Evolutionary conservation across 768 basidiomycete species (phyloP).

Genomic region (Phaeolepiota aurea): DNA sequence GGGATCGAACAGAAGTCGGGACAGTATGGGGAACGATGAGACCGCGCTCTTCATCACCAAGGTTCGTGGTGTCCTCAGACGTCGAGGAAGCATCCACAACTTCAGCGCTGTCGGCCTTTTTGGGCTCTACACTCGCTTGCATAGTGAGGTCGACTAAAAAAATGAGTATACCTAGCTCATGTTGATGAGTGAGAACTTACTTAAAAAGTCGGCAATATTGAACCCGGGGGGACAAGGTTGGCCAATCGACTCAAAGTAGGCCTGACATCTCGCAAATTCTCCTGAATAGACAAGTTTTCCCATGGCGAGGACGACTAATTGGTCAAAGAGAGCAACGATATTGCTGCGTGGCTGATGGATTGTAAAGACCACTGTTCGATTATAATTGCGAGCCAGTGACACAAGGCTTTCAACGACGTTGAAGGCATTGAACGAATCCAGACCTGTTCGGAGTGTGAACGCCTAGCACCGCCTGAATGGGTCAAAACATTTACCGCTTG

Average conservation of each 20-base stretch:
- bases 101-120: conserved; percentile 24
- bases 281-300: conserved; percentile 86
- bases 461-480: too few species aligned
- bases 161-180: not conserved
- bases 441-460: conserved; percentile 35
- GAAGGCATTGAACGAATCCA: conserved; percentile 92
- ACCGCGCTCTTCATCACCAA: conserved; percentile 68
- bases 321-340: conserved; percentile 93
- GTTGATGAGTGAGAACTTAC: conserved; percentile 36
- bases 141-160: conserved; percentile 63
- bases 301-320: conserved; percentile 75
- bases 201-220: conserved; percentile 95
- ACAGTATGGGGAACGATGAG: conserved; percentile 23
- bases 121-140: conserved; percentile 38
- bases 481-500: conserved; percentile 59
- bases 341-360: conserved; percentile 98
- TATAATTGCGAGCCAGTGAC: conserved; percentile 79
- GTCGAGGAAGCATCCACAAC: conserved; percentile 26
- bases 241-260: conserved; percentile 74
- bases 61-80: conserved; percentile 29
- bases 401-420: conserved; percentile 90
- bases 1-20: conserved; percentile 30
- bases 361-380: conserved; percentile 93
- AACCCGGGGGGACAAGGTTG: conserved; percentile 87
- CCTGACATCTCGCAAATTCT: conserved; percentile 63